Evolutionary conservation across 805 yeast genomes (phyloP).

Genomic region (Cyberlindnera samutprakarnensis): DNA sequence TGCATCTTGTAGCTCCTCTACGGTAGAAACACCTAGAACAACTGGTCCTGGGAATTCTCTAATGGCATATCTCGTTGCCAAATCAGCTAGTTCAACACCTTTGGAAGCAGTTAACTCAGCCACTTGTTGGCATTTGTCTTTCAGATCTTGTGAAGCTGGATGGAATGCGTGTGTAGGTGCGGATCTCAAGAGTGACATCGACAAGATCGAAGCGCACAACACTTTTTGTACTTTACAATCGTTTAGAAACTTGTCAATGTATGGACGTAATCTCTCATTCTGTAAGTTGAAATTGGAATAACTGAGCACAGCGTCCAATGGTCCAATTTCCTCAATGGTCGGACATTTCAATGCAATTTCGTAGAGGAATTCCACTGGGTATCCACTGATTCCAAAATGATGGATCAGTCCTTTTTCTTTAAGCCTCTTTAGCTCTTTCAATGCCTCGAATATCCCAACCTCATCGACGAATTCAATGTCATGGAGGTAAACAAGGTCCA

Average conservation of each 20-base stretch:
- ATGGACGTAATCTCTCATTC: slow-evolving; percentile 46
- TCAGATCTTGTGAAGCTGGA: slow-evolving; percentile 62
- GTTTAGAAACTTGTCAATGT: slow-evolving; percentile 38
- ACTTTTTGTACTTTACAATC: slow-evolving; percentile 51
- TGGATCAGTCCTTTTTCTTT: slow-evolving; percentile 56
- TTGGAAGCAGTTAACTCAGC: slow-evolving; percentile 33
- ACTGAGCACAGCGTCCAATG: slow-evolving; percentile 68
- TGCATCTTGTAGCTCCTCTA: slow-evolving; percentile 59
- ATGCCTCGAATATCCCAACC: slow-evolving; percentile 50
- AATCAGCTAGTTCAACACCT: slow-evolving; percentile 65
- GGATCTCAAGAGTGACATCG: slow-evolving; percentile 78
- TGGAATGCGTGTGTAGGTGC: slow-evolving; percentile 68
- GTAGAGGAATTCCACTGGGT: slow-evolving; percentile 67
- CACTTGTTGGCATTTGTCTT: slow-evolving; percentile 29
- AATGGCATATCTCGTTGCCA: slow-evolving; percentile 73
- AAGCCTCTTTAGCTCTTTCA: slow-evolving; percentile 49
- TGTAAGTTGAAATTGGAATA: slow-evolving; percentile 82
- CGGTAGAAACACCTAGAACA: slow-evolving; percentile 69
- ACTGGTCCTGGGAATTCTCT: slow-evolving; percentile 41
- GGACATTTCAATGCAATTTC: slow-evolving; percentile 37
- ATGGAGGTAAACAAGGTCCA: slow-evolving; percentile 82
- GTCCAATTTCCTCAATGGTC: slow-evolving; percentile 39
- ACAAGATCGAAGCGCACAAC: slow-evolving; percentile 78
- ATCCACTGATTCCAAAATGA: slow-evolving; percentile 78
- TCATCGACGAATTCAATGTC: slow-evolving; percentile 77